These are phyloP conservation scores for Mycena leptocephala DNA, from an alignment of 768 basidiomycete genomes.

Conservation along the genomic window DNA sequence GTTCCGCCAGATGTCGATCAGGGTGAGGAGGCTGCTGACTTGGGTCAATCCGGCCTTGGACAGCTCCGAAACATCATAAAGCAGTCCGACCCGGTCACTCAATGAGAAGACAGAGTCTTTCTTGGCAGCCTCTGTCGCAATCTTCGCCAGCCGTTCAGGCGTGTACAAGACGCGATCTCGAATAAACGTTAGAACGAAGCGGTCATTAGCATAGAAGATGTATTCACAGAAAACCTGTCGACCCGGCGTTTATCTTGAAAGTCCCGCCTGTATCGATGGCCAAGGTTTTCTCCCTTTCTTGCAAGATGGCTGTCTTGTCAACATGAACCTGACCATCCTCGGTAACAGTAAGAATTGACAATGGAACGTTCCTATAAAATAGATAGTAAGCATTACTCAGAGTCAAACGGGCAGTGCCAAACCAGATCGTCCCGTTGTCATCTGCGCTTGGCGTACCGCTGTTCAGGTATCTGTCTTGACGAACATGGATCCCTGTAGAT, in stretches of 20 bases:
- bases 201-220: not conserved
- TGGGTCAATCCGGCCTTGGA: constrained; percentile 85
- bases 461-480: constrained; percentile 94
- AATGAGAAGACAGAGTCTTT: constrained; percentile 77
- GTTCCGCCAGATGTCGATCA: constrained; percentile 77
- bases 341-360: constrained; percentile 78
- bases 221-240: constrained; percentile 85
- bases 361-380: constrained; percentile 80
- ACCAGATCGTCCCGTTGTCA: constrained; percentile 93
- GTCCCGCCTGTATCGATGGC: constrained; percentile 80
- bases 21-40: constrained; percentile 82
- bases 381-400: constrained; percentile 7
- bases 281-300: constrained; percentile 78
- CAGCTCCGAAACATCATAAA: constrained; percentile 87
- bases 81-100: constrained; percentile 91
- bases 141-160: constrained; percentile 81
- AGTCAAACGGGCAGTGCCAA: not conserved
- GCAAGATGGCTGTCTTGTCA: constrained; percentile 76
- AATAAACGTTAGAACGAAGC: constrained; percentile 56
- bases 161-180: constrained; percentile 93
- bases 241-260: constrained; percentile 94
- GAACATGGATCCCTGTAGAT: constrained; percentile 78
- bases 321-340: constrained; percentile 70
- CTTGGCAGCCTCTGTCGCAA: constrained; percentile 87
- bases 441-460: constrained; percentile 85